A percentile compares a stretch with the other conserved stretches of the same genome.
Conservation (phyloP, 1,139 yeast genomes). For the Geotrichum macrosporum region DNA sequence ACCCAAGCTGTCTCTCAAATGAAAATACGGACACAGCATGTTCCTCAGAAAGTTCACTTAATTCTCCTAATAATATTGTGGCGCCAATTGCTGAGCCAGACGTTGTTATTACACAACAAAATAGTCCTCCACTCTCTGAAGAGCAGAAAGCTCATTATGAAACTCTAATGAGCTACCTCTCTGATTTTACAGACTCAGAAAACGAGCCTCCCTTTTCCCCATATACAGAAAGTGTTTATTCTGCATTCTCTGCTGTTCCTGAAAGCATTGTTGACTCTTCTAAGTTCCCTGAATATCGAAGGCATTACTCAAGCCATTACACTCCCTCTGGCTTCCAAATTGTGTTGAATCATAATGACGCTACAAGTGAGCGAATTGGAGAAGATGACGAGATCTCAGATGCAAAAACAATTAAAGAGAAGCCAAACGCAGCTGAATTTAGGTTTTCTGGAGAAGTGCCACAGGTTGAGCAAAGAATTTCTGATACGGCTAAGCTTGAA, state of each 20-base stretch:
- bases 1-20: too few relatives aligned
- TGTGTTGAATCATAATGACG: constrained; percentile 11
- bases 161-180: constrained; percentile 17
- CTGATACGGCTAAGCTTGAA: background rate
- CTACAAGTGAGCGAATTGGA: constrained; percentile 2
- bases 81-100: background rate
- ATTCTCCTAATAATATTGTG: too few relatives aligned
- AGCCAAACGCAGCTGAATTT: too few relatives aligned
- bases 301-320: constrained; percentile 16
- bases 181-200: constrained; percentile 1
- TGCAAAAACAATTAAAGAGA: constrained; percentile 12
- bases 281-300: constrained; percentile 16
- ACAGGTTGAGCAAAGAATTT: background rate
- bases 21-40: too few relatives aligned
- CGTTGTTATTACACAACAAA: constrained; percentile 3
- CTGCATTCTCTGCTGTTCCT: constrained; percentile 8
- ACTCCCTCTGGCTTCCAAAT: constrained; percentile 19
- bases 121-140: constrained; percentile 1
- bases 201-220: constrained; percentile 7
- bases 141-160: constrained; percentile 15
- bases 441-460: background rate
- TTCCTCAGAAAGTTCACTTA: too few relatives aligned
- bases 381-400: constrained; percentile 1
- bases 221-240: constrained; percentile 14
- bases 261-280: constrained; percentile 17